phyloP scores from a whole-genome alignment of 441 rosid genomes.

The Breynia disticha region DNA sequence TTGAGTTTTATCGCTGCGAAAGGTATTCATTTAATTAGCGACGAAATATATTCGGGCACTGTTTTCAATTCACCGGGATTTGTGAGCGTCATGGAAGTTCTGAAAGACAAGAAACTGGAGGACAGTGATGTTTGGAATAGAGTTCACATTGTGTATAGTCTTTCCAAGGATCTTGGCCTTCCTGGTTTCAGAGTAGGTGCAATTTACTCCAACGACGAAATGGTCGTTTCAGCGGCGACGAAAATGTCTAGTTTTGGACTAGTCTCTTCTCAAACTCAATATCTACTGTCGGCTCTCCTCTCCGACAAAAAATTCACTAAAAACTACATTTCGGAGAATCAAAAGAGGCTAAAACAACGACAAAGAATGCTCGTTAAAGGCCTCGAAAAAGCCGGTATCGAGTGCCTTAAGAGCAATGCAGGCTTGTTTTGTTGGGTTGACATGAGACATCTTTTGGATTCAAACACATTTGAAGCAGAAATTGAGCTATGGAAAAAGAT shows the following conservation, averaged over 20 bases:
- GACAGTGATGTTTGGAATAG: constrained; percentile 42
- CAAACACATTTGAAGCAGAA: constrained; percentile 74
- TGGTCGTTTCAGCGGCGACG: constrained; percentile 72
- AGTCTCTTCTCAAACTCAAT: constrained; percentile 87
- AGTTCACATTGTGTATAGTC: constrained; percentile 77
- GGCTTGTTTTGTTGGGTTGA: constrained; percentile 93
- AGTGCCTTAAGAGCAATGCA: constrained; percentile 63
- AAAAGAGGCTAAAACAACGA: constrained; percentile 47
- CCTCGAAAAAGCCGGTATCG: constrained; percentile 56
- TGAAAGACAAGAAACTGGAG: constrained; percentile 41
- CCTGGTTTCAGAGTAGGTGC: constrained; percentile 98
- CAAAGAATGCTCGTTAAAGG: constrained; percentile 61
- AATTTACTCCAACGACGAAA: constrained; percentile 69
- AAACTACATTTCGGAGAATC: constrained; percentile 60
- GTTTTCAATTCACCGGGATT: constrained; percentile 67
- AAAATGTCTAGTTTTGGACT: constrained; percentile 98
- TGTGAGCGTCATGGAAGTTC: constrained; percentile 64
- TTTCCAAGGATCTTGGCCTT: constrained; percentile 86
- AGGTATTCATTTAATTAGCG: constrained; percentile 77
- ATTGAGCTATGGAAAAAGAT: constrained; percentile 81
- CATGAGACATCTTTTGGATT: constrained; percentile 68
- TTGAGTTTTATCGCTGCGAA: constrained; percentile 53
- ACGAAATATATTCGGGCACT: constrained; percentile 90
- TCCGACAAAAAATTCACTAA: constrained; percentile 76
- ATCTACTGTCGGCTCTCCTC: constrained; percentile 66